phyloP scores from a whole-genome alignment of 768 basidiomycete species.

The Tulasnella sp. region DNA sequence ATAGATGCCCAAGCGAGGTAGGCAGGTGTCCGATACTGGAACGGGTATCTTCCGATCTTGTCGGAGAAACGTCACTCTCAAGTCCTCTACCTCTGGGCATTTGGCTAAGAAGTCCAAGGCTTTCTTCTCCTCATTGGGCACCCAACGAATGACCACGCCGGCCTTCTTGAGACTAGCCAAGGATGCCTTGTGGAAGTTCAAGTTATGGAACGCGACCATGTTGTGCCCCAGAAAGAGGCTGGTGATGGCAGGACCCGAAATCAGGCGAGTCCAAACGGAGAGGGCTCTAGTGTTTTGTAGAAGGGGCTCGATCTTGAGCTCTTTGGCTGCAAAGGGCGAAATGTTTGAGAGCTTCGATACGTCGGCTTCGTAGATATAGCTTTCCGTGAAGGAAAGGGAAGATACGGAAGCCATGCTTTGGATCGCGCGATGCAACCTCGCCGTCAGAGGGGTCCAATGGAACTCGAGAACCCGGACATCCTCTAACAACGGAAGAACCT shows the following conservation, averaged over 20 bases:
- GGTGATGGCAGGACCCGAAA: neutral
- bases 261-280: neutral
- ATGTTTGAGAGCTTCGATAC: neutral
- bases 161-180: neutral
- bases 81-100: neutral
- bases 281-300: neutral
- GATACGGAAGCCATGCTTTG: neutral
- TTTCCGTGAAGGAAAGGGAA: conserved; percentile 16
- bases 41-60: neutral
- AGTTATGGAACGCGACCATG: conserved; percentile 3
- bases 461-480: neutral
- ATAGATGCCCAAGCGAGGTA: neutral
- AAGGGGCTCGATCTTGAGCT: neutral
- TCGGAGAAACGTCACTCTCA: neutral
- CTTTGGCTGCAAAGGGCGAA: neutral
- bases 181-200: neutral
- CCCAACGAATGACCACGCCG: conserved; percentile 2
- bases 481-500: neutral
- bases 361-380: neutral
- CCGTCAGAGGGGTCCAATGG: neutral
- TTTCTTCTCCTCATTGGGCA: neutral
- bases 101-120: neutral
- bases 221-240: neutral
- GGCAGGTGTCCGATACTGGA: neutral
- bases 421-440: neutral